Conservation (phyloP, 805 yeast genomes). For the Saccharomyces jurei region DNA sequence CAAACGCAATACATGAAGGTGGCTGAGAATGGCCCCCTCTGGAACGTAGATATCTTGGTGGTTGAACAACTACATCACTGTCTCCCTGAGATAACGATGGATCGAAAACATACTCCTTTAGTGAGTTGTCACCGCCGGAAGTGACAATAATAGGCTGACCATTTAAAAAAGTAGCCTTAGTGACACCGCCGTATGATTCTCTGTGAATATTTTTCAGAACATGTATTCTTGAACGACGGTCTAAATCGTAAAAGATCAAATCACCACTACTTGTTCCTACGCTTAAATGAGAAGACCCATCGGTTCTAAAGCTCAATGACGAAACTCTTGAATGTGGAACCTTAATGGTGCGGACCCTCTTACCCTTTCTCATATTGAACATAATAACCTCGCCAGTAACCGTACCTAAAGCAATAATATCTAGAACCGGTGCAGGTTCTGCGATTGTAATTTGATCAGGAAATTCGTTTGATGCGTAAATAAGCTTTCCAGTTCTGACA, state of each 20-base stretch:
- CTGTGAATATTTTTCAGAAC: conserved; percentile 64
- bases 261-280: conserved; percentile 77
- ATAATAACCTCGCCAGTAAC: conserved; percentile 56
- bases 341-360: conserved; percentile 42
- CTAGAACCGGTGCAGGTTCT: conserved; percentile 81
- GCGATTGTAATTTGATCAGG: conserved; percentile 56
- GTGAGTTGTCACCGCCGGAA: conserved; percentile 81
- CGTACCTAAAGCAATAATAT: conserved; percentile 72
- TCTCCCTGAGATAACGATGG: conserved; percentile 62
- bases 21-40: conserved; percentile 98
- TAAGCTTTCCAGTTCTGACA: conserved; percentile 63
- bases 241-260: conserved; percentile 75
- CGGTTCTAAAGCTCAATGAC: conserved; percentile 82
- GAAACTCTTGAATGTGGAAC: conserved; percentile 36
- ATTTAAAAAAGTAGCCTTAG: conserved; percentile 64
- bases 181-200: conserved; percentile 68
- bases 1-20: conserved; percentile 66
- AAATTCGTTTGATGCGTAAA: conserved; percentile 51
- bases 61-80: conserved; percentile 54
- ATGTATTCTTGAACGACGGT: conserved; percentile 65
- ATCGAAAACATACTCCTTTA: conserved; percentile 89
- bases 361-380: conserved; percentile 61
- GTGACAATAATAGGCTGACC: conserved; percentile 90
- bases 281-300: conserved; percentile 76
- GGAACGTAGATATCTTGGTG: conserved; percentile 85